Conservation (phyloP, 768 basidiomycete species). For the Xerocomellus amylosporus region DNA sequence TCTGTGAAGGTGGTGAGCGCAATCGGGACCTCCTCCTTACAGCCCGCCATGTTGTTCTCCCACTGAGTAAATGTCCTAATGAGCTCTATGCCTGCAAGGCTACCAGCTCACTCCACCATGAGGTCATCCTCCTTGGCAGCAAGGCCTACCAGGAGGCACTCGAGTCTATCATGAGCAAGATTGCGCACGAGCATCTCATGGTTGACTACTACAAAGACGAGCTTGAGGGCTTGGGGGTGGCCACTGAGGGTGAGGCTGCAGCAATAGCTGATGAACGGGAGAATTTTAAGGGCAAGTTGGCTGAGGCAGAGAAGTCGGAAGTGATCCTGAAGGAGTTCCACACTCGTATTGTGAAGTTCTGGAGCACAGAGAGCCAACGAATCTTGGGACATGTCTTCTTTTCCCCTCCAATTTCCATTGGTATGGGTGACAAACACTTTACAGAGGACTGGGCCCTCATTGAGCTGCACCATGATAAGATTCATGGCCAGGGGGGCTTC, state of each 20-base stretch:
- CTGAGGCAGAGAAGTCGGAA: background rate
- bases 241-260: background rate
- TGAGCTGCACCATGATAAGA: too few species aligned
- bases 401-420: too few species aligned
- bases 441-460: too few species aligned
- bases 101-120: background rate
- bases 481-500: too few species aligned
- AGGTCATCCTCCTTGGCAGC: background rate
- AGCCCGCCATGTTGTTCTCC: background rate
- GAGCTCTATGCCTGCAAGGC: background rate
- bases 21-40: background rate
- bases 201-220: background rate
- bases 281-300: background rate
- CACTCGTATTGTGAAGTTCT: background rate
- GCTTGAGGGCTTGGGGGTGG: background rate
- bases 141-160: background rate
- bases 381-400: too few species aligned
- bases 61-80: background rate
- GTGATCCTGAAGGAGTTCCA: background rate
- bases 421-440: too few species aligned
- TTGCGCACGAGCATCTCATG: background rate
- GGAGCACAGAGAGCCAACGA: too few species aligned
- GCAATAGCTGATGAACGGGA: background rate
- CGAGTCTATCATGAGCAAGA: background rate
- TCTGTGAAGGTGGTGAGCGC: background rate